Evolutionary conservation across 1,284 basidiomycete genomes (phyloP), one percentile per base, ranked within the genome.

Genomic region (Cystobasidiaceae sp.): DNA sequence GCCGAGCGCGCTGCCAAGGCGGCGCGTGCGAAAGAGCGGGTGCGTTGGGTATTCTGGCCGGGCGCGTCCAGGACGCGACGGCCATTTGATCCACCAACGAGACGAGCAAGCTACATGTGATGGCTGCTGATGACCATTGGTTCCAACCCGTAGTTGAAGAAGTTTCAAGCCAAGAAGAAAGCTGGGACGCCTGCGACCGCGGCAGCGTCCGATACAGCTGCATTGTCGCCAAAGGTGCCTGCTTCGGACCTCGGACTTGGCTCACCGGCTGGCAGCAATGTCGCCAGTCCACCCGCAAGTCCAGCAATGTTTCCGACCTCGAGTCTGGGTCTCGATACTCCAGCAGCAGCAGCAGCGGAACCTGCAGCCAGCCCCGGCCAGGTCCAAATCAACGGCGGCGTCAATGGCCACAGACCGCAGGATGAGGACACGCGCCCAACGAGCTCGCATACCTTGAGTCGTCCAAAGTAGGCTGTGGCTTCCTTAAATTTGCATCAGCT

Each of bases 21-120:
- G 2, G 70, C 71, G 46, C 65, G 71, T 5, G 71, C 71, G 4
- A 69, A 68, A 51, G 70, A 72, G 55, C 69, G 68, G 70, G 71
- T 70, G 51, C 34, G 46, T 43, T 11, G 34, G 39, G 34, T 23
- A 56, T 54, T 57, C 32, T 32, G 19, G 30, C 37, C 13, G 59
- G 48, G 25, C 33, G 33, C 33, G 45, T 15, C 44, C 33, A 25
- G 23, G 2, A 1, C 33, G n/a, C 17, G 28, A 19, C 13, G 44
- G 34, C n/a, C n/a, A n/a, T n/a, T n/a, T n/a, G n/a, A n/a, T n/a
- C 43, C 32, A 32, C 30, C 9, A 27, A 1, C 8, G n/a, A n/a
- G n/a, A n/a, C n/a, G n/a, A n/a, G n/a, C n/a, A n/a, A n/a, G n/a
- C n/a, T n/a, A n/a, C n/a, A n/a, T n/a, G n/a, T n/a, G n/a, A n/a